A percentile compares a stretch with the other conserved stretches of the same genome.
Conservation (phyloP, 2,329 filamentous ascomycete species). For the Emergomyces africanus region DNA sequence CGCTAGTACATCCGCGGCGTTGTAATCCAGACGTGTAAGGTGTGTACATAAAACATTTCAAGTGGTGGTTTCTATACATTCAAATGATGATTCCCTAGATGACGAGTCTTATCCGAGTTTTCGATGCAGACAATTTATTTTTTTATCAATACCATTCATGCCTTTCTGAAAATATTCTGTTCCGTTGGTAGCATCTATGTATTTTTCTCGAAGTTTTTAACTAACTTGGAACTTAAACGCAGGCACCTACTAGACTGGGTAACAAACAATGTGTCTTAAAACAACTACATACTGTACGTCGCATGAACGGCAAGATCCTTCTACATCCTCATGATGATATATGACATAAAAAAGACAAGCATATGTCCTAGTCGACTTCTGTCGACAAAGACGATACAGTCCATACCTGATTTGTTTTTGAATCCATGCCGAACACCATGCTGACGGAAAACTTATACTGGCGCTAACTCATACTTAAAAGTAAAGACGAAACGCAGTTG, state of each 20-base stretch:
- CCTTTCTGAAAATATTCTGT: conserved; percentile 33
- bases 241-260: conserved; percentile 1
- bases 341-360: conserved; percentile 80
- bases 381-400: conserved; percentile 40
- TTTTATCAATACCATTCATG: conserved; percentile 47
- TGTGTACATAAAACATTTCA: conserved; percentile 3
- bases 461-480: not conserved
- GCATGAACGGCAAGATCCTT: conserved; percentile 11
- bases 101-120: conserved; percentile 53
- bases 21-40: not conserved
- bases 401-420: conserved; percentile 31
- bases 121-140: conserved; percentile 48
- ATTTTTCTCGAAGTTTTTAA: not conserved
- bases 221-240: conserved; percentile 2
- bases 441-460: not conserved
- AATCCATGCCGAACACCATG: not conserved
- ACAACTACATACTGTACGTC: conserved; percentile 16
- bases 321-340: conserved; percentile 60
- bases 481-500: not conserved
- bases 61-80: conserved; percentile 8
- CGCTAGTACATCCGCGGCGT: not conserved
- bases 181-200: not conserved
- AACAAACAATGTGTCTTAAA: conserved; percentile 3
- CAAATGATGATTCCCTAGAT: conserved; percentile 44
- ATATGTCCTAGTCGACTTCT: conserved; percentile 72